Evolutionary conservation across 805 yeast species (phyloP).

Genomic region (Cyberlindnera saturnus): DNA sequence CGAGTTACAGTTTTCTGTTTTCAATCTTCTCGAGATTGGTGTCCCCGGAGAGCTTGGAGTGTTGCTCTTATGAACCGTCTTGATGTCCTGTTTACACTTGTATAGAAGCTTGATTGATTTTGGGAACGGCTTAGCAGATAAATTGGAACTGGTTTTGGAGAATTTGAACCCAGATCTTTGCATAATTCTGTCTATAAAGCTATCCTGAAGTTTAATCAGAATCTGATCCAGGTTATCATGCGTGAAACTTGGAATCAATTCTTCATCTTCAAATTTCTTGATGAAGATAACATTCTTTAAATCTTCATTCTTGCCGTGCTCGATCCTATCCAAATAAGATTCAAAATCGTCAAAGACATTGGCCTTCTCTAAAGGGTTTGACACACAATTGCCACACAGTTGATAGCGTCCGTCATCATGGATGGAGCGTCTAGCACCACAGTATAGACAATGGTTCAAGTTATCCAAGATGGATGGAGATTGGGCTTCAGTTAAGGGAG

Average conservation of each 20-base stretch:
- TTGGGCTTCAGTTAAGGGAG: background rate
- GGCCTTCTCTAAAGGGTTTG: slow-evolving; percentile 19
- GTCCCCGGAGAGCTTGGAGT: slow-evolving; percentile 3
- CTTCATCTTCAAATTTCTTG: slow-evolving; percentile 13
- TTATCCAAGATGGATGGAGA: slow-evolving; percentile 1
- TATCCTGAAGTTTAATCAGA: slow-evolving; percentile 9
- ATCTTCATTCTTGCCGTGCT: slow-evolving; percentile 11
- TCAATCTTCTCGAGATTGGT: slow-evolving; percentile 11
- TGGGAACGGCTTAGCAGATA: slow-evolving; percentile 18
- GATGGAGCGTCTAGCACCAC: slow-evolving; percentile 19
- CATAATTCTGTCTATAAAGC: slow-evolving; percentile 15
- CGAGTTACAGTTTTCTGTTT: slow-evolving; percentile 22
- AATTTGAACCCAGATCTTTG: slow-evolving; percentile 20
- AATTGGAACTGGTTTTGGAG: slow-evolving; percentile 17
- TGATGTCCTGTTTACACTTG: slow-evolving; percentile 23
- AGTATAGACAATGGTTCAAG: slow-evolving; percentile 16
- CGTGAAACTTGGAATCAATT: slow-evolving; percentile 12
- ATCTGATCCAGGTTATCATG: slow-evolving; percentile 15
- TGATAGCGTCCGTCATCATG: slow-evolving; percentile 25
- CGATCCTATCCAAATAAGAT: slow-evolving; percentile 14
- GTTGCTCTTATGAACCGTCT: slow-evolving; percentile 17
- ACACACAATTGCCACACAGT: slow-evolving; percentile 22
- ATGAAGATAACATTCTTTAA: slow-evolving; percentile 18
- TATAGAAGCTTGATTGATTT: slow-evolving; percentile 21
- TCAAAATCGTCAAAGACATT: slow-evolving; percentile 20